Conservation (phyloP, 768 basidiomycete genomes). For the Saitozyma podzolica region DNA sequence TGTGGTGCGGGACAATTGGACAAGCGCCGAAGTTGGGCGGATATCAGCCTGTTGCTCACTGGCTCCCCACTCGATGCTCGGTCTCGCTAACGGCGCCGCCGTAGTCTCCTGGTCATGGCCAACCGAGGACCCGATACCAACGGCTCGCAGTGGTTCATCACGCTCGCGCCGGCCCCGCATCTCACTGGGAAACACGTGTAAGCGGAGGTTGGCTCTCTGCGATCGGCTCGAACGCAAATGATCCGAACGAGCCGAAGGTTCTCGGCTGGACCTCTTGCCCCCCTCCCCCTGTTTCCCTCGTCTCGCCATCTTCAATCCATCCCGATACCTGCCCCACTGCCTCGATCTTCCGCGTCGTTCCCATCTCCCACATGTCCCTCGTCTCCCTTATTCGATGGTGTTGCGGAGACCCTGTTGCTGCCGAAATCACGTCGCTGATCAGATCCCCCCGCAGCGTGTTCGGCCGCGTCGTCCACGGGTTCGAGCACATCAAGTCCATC, state of each 20-base stretch:
- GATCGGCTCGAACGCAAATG: background rate
- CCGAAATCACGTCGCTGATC: too few species aligned
- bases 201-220: slow-evolving; percentile 11
- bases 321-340: background rate
- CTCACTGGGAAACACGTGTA: slow-evolving; percentile 52
- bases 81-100: background rate
- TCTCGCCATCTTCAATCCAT: too few species aligned
- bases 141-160: slow-evolving; percentile 83
- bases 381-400: background rate
- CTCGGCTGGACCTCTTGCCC: too few species aligned
- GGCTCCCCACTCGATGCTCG: too few species aligned
- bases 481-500: slow-evolving; percentile 61
- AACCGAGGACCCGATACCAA: slow-evolving; percentile 75
- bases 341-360: too few species aligned
- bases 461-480: slow-evolving; percentile 51
- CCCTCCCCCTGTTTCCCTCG: too few species aligned
- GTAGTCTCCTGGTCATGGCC: slow-evolving; percentile 83
- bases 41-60: too few species aligned
- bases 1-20: too few species aligned
- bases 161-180: slow-evolving; percentile 67
- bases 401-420: background rate
- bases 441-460: slow-evolving; percentile 37
- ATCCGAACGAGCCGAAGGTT: too few species aligned
- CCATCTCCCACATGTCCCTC: background rate
- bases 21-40: too few species aligned